A percentile compares a stretch with the other conserved stretches of the same genome.
Conservation (phyloP, 2,329 filamentous ascomycete genomes). For the Diaporthe batatas region DNA sequence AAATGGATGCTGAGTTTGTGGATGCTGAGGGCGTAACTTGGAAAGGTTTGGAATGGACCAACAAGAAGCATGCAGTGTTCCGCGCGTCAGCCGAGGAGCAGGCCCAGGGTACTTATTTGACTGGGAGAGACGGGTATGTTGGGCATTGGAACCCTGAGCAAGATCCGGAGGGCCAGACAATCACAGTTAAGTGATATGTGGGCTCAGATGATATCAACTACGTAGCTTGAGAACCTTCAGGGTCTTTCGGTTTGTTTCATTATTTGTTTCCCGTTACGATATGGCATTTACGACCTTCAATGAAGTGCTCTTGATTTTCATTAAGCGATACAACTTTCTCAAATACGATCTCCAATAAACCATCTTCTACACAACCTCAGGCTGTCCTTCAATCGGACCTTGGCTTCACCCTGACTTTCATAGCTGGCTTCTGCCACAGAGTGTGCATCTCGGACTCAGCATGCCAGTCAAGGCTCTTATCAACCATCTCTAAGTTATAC, state of each 20-base stretch:
- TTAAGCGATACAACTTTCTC: too few relatives aligned
- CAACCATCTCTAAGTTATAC: slow-evolving; percentile 19
- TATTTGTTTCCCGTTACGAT: too few relatives aligned
- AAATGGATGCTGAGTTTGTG: slow-evolving; percentile 20
- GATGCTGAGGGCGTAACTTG: slow-evolving; percentile 4
- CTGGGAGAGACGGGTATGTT: slow-evolving; percentile 21
- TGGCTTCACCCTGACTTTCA: background rate
- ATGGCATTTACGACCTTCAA: too few relatives aligned
- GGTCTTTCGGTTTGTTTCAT: too few relatives aligned
- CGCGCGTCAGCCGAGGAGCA: slow-evolving; percentile 21
- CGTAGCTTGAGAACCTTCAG: too few relatives aligned
- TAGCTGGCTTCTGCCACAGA: slow-evolving; percentile 28
- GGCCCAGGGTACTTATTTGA: slow-evolving; percentile 10
- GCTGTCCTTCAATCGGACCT: background rate
- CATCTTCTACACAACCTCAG: accelerated
- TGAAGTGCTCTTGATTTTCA: too few relatives aligned
- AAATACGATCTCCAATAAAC: too few relatives aligned
- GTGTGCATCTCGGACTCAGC: slow-evolving; percentile 33
- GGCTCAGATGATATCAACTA: too few relatives aligned
- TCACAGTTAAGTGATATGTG: background rate
- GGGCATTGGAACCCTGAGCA: slow-evolving; percentile 19
- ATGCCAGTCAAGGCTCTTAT: slow-evolving; percentile 31
- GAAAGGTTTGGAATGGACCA: slow-evolving; percentile 24
- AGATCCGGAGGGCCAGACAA: slow-evolving; percentile 3
- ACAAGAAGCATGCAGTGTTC: slow-evolving; percentile 26